Percentiles rank a stretch among this genome's conserved stretches.
These are phyloP conservation scores for Tetrahymena malaccensis DNA, from an alignment of 73 alveolate species.

Conservation along the genomic window DNA sequence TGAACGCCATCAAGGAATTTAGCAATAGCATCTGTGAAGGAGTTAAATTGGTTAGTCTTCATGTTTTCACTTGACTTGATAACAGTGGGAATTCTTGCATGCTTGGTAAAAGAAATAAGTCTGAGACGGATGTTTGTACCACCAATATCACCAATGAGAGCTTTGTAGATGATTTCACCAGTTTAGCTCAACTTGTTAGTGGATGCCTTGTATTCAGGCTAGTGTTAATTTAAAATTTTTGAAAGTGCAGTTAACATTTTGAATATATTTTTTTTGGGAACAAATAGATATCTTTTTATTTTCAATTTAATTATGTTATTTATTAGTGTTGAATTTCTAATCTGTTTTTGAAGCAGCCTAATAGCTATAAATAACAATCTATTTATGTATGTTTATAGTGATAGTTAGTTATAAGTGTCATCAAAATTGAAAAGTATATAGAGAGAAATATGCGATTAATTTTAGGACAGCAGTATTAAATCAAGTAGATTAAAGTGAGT, in stretches of 20 bases:
- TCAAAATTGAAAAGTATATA: neutral
- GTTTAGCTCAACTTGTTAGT: neutral
- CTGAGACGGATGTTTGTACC: constrained; percentile 21
- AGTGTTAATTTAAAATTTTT: neutral
- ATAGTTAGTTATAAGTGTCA: neutral
- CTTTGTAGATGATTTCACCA: neutral
- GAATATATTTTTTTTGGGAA: neutral
- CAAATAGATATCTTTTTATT: neutral
- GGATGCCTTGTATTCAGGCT: neutral
- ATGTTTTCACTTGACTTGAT: neutral
- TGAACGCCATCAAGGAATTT: constrained; percentile 14
- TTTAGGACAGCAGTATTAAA: neutral
- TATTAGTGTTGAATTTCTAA: neutral
- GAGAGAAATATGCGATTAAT: neutral
- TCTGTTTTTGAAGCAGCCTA: neutral
- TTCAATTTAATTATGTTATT: neutral
- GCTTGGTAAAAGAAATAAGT: neutral
- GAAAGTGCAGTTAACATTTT: neutral
- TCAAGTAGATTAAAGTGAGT: neutral
- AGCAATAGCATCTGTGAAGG: neutral
- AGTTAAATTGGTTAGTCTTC: neutral
- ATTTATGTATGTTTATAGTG: neutral
- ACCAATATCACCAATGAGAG: constrained; percentile 22
- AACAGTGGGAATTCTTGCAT: neutral
- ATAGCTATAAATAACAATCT: neutral